A percentile compares a stretch with the other conserved stretches of the same genome.
phyloP scores from a whole-genome alignment of 257 asterid genomes.

The Paulownia fortunei region DNA sequence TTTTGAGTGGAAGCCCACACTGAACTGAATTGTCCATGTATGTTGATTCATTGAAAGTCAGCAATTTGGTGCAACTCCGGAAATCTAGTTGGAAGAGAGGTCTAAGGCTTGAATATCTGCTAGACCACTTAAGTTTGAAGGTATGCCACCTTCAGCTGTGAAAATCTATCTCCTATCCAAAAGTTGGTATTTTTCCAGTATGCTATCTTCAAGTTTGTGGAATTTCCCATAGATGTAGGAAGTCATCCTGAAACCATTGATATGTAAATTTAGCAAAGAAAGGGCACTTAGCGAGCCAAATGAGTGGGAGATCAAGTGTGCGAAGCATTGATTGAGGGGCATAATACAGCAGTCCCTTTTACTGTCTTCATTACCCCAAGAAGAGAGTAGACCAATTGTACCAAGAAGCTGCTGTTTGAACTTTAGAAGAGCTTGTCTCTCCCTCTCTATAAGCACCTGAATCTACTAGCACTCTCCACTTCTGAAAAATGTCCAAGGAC shows the following conservation, averaged over 20 bases:
- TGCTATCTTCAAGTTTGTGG: not conserved
- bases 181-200: slow-evolving; percentile 26
- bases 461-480: not conserved
- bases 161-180: slow-evolving; percentile 20
- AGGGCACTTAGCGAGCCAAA: not conserved
- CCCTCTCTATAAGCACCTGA: slow-evolving; percentile 7
- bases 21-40: slow-evolving; percentile 20
- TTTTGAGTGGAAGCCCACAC: slow-evolving; percentile 25
- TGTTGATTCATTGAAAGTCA: not conserved
- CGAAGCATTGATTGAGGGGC: too few species aligned
- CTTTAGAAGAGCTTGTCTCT: slow-evolving; percentile 16
- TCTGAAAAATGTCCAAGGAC: not conserved
- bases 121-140: slow-evolving; percentile 16
- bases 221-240: slow-evolving; percentile 31
- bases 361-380: not conserved
- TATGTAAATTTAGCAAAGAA: not conserved
- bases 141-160: not conserved
- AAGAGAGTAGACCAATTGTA: not conserved
- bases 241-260: slow-evolving; percentile 30
- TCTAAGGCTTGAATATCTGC: slow-evolving; percentile 28
- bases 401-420: not conserved
- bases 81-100: slow-evolving; percentile 30
- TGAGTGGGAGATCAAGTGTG: too few species aligned
- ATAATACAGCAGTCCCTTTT: slow-evolving; percentile 11
- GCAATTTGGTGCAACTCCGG: slow-evolving; percentile 8